Evolutionary conservation across 139 green algal genomes (phyloP).

Genomic region (Diplosphaera chodatii): DNA sequence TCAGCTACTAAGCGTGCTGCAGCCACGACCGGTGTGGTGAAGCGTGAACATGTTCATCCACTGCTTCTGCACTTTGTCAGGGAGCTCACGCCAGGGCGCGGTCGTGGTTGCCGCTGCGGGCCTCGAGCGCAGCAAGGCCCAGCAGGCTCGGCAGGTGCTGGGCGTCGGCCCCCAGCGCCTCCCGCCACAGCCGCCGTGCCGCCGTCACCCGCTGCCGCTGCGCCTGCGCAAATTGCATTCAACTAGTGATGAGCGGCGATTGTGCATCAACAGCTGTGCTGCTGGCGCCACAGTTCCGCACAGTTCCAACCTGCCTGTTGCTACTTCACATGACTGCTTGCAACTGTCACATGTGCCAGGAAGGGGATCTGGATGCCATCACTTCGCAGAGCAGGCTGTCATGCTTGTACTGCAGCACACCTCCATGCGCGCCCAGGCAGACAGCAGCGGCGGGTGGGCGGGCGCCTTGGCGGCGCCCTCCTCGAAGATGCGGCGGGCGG

Average conservation of each 20-base stretch:
- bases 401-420: neutral
- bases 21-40: no score
- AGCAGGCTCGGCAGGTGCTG: slow-evolving; percentile 30
- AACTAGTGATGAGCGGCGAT: no score
- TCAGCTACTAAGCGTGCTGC: no score
- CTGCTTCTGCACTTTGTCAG: neutral
- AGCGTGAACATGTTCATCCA: no score
- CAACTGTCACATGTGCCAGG: neutral
- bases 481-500: slow-evolving; percentile 33
- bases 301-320: no score
- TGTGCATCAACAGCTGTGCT: no score
- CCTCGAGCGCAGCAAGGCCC: slow-evolving; percentile 25
- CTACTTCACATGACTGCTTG: neutral
- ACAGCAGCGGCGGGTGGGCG: slow-evolving; percentile 22
- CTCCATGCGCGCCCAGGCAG: slow-evolving; percentile 32
- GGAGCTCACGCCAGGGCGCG: neutral
- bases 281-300: no score
- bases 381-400: neutral
- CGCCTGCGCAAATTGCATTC: slow-evolving; percentile 9
- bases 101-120: slow-evolving; percentile 15
- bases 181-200: slow-evolving; percentile 34
- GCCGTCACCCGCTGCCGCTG: slow-evolving; percentile 26
- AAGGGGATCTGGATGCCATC: no score
- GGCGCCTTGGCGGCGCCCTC: slow-evolving; percentile 2
- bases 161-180: slow-evolving; percentile 36